phyloP scores from a whole-genome alignment of 768 basidiomycete genomes.

The Lactarius hatsudake region DNA sequence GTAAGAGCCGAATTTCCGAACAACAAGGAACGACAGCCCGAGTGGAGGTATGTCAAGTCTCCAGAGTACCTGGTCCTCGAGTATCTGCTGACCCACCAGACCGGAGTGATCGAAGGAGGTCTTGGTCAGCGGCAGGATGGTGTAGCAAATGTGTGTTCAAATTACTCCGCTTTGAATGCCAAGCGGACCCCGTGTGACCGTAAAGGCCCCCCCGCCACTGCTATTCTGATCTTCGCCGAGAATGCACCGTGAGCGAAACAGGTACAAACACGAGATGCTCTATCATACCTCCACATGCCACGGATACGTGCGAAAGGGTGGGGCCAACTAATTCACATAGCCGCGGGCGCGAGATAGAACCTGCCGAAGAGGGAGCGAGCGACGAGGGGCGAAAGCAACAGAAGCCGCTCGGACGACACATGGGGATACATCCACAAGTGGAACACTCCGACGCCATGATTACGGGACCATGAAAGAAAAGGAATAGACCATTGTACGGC shows the following conservation, averaged over 20 bases:
- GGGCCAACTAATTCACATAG: neutral
- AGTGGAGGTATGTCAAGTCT: neutral
- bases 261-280: neutral
- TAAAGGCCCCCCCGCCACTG: neutral
- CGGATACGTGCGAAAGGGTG: neutral
- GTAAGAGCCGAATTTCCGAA: neutral
- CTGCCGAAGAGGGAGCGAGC: neutral
- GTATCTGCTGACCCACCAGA: conserved; percentile 10
- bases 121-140: conserved; percentile 3
- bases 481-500: neutral
- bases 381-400: neutral
- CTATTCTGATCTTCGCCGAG: conserved; percentile 1
- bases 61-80: neutral
- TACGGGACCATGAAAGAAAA: conserved; percentile 7
- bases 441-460: neutral
- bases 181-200: neutral
- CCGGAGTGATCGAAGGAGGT: conserved; percentile 3
- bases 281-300: neutral
- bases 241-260: neutral
- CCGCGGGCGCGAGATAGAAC: neutral
- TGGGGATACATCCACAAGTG: neutral
- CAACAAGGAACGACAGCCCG: neutral
- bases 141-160: neutral
- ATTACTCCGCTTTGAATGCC: neutral
- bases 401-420: neutral